Conservation (phyloP, 352 stramenopile genomes). For the Phytopythium litorale region DNA sequence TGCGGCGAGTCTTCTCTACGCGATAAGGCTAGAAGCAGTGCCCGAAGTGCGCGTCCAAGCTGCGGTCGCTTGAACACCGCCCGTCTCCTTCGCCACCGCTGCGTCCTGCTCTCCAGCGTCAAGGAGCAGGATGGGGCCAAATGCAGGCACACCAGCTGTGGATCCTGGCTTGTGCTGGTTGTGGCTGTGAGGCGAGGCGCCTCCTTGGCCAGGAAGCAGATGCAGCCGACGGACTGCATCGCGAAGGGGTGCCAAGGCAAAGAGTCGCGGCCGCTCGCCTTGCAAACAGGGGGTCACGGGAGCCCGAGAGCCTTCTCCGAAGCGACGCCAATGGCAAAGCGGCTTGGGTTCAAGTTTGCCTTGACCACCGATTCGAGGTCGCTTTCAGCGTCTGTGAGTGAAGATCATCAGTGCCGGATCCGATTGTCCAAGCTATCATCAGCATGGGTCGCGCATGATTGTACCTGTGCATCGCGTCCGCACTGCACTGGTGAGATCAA, state of each 20-base stretch:
- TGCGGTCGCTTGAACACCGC: not conserved
- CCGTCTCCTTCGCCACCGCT: not conserved
- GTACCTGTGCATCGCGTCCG: not conserved
- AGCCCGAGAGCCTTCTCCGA: not conserved
- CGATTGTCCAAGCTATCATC: not conserved
- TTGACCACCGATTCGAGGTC: not conserved
- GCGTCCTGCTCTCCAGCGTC: not conserved
- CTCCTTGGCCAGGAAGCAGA: not conserved
- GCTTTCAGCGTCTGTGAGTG: not conserved
- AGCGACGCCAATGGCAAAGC: not conserved
- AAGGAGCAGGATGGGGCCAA: not conserved
- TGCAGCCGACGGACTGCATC: not conserved
- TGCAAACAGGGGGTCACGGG: not conserved
- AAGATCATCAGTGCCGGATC: conserved; percentile 1
- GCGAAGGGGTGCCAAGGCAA: not conserved
- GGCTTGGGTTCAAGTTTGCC: not conserved
- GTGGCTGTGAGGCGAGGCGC: not conserved
- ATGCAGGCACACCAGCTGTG: not conserved
- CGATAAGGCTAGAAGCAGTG: not conserved
- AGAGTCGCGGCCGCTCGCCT: conserved; percentile 4
- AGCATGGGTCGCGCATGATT: too few relatives aligned
- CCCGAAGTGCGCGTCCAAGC: not conserved
- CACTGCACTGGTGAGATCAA: not conserved
- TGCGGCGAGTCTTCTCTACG: not conserved
- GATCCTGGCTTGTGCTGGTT: not conserved